Evolutionary conservation across 208 protist species (phyloP), one percentile per base, ranked within the genome.

Genomic region (Novymonas esmeraldas): DNA sequence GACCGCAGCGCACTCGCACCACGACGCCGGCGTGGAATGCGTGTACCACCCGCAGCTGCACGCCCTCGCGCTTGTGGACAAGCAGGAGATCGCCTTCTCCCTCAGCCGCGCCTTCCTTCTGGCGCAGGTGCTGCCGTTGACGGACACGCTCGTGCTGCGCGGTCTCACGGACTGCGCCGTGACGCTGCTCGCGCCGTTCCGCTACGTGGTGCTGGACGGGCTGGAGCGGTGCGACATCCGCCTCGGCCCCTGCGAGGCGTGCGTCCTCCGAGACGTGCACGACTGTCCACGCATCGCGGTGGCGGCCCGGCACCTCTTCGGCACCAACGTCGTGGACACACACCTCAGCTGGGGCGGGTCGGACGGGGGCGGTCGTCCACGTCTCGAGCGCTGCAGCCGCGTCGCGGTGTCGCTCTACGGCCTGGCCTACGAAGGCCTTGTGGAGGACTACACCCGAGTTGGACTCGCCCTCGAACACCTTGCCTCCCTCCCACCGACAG

Each of bases 91-190:
- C 9, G 48, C 54, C 26, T 60, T 85, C 29, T 36, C 64, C 11
- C 74, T 94, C 55, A 56, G 63, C 33, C 70, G 77, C 14, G 56
- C 18, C 3, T 94, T 67, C 41, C 28, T 66, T 22, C 31, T 79
- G 58, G 52, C 61, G 29, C 61, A 57, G 22, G 20, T 68, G 42
- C 11, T 31, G 20, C n/a, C 33, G 18, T 41, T 26, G 24, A 59
- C 76, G 4, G 81, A 89, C 55, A 91, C 74, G 16, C 65, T 95
- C 7, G 70, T 91, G 39, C 74, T 95, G 62, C 64, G 73, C 38
- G 64, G 85, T 45, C 50, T 95, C 11, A 39, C 77, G 29, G 56
- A 84, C 59, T 92, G 85, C 63, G 58, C 51, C 26, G 55, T 95
- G 24, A 78, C 79, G 14, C 41, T 92, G 11, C 63, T 90, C 34